Evolutionary conservation across 768 basidiomycete species (phyloP).

Genomic region (Scleroderma bovista): DNA sequence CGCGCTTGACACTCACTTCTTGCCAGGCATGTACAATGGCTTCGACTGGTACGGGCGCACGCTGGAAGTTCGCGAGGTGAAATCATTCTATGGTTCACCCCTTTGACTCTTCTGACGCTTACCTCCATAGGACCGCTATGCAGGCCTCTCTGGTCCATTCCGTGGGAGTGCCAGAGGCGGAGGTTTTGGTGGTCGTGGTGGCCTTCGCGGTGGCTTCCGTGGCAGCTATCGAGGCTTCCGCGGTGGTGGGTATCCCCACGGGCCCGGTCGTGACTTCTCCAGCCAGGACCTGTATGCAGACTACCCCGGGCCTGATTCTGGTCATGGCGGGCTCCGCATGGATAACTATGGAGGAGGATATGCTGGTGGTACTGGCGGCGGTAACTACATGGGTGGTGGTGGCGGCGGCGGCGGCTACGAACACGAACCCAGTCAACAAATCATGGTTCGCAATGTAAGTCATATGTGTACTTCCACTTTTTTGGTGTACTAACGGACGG

Average conservation of each 20-base stretch:
- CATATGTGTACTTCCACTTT: too few species aligned
- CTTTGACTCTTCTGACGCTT: neutral
- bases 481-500: too few species aligned
- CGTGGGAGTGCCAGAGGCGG: slow-evolving; percentile 42
- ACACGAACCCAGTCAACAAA: slow-evolving; percentile 90
- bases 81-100: slow-evolving; percentile 8
- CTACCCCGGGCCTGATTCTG: slow-evolving; percentile 78
- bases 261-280: slow-evolving; percentile 66
- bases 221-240: slow-evolving; percentile 43
- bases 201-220: slow-evolving; percentile 54
- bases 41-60: slow-evolving; percentile 96
- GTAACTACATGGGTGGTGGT: slow-evolving; percentile 5
- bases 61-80: slow-evolving; percentile 92
- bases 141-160: slow-evolving; percentile 66
- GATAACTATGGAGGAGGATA: slow-evolving; percentile 36
- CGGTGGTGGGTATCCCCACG: slow-evolving; percentile 49
- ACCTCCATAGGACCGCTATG: slow-evolving; percentile 74
- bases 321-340: slow-evolving; percentile 32
- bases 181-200: slow-evolving; percentile 48
- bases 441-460: slow-evolving; percentile 99
- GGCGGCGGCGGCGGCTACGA: too few species aligned
- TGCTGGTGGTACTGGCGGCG: slow-evolving; percentile 25
- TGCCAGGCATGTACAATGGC: slow-evolving; percentile 88
- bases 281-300: slow-evolving; percentile 89
- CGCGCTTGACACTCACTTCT: neutral